Base-by-base conservation (phyloP, 2,329 filamentous ascomycete genomes). In the Cercospora zeina region DNA sequence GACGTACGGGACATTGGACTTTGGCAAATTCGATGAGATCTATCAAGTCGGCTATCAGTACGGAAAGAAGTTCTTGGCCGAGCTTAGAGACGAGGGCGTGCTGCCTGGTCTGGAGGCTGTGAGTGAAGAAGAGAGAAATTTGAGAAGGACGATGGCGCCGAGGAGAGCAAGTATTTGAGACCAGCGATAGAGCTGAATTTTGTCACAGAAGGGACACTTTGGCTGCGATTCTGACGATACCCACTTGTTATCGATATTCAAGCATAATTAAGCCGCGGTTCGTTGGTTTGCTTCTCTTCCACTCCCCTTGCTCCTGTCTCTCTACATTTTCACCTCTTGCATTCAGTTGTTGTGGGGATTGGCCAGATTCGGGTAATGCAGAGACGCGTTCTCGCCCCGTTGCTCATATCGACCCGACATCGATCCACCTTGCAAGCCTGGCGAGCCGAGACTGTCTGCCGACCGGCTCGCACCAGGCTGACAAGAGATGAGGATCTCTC, bases 1-100 rank as follows among this genome's bases (percentile, higher is more conserved):
- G 72, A 83, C 86, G 1, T 99, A 96, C 70, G 95, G 93, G 4
- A 99, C 95, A 1, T 80, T 99, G 31, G 95, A 99, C 62, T 99
- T 99, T 80, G 90, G 87, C 65, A 97, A 96, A 76, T 99, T 99
- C 76, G 93, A 97, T 71, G 96, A 99, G 81, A 93, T 99, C 58
- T 96, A 96, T 72, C 83, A 89, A 68, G 83, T 97, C 10, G 96
- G 95, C 1, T 96, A 96, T 77, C 83, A 85, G 59, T 99, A 88
- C 72, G 95, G 92, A 4, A 88, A 89, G 74, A 86, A 91, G 58
- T 97, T 89, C 74, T 76, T 99, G 67, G 85, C 86, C 58, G 83
- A 87, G 69, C 79, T 97, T 74, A 87, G 87, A 72, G 89, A 90
- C 39, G 83, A 96, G 70, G 93, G 93, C 0, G 83, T 89, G 39